phyloP scores from a whole-genome alignment of 305 asterid species.

The Lippia alba region DNA sequence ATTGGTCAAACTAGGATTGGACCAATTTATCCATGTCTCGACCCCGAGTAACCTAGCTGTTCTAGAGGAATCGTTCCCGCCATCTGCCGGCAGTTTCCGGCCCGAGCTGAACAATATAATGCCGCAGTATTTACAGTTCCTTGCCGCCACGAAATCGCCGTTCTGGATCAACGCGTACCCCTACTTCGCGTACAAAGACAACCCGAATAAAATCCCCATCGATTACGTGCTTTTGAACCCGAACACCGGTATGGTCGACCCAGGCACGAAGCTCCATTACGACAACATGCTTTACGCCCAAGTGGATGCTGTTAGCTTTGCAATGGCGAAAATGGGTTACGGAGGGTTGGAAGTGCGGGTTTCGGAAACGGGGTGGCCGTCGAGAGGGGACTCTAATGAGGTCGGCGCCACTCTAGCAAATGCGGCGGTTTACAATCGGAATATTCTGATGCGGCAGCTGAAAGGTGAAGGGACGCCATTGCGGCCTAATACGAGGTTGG shows the following conservation, averaged over 20 bases:
- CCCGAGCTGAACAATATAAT: conserved; percentile 53
- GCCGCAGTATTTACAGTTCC: conserved; percentile 64
- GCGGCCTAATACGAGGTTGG: conserved; percentile 60
- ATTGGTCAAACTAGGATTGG: conserved; percentile 51
- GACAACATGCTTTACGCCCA: conserved; percentile 92
- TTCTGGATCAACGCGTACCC: conserved; percentile 96
- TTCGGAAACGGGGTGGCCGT: conserved; percentile 96
- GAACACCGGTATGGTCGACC: conserved; percentile 71
- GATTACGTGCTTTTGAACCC: conserved; percentile 75
- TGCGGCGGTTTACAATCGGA: conserved; percentile 70
- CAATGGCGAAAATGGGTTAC: conserved; percentile 71
- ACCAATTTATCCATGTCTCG: conserved; percentile 63
- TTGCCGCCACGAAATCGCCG: conserved; percentile 59
- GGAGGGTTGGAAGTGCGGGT: conserved; percentile 62
- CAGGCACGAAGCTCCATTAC: conserved; percentile 63
- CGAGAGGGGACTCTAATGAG: conserved; percentile 68
- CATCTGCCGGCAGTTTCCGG: conserved; percentile 76
- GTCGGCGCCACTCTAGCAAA: conserved; percentile 70
- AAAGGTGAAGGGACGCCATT: conserved; percentile 74
- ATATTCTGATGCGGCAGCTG: conserved; percentile 60
- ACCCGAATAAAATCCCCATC: conserved; percentile 51
- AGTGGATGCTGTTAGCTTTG: conserved; percentile 71
- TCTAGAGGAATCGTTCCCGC: conserved; percentile 72
- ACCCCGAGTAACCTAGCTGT: conserved; percentile 74
- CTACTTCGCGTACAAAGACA: conserved; percentile 79